Conservation (phyloP, 73 alveolate genomes). For the Tetrahymena malaccensis region DNA sequence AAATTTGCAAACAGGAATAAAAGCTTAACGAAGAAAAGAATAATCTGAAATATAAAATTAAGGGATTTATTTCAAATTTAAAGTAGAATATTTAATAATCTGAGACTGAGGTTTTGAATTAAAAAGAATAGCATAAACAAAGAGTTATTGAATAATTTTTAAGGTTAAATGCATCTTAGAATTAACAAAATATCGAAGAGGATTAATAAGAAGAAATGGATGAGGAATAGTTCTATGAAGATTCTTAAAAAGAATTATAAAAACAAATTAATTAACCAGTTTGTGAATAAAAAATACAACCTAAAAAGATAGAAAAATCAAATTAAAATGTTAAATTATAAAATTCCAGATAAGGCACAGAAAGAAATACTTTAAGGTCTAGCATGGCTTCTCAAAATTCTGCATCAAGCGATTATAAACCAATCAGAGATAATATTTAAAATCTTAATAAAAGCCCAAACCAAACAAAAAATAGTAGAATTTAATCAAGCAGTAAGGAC, state of each 20-base stretch:
- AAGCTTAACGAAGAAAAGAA: neutral
- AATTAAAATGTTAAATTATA: neutral
- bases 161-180: neutral
- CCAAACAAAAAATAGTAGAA: neutral
- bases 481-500: neutral
- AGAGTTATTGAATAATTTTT: neutral
- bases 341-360: neutral
- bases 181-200: neutral
- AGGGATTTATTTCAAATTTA: neutral
- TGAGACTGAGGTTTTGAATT: neutral
- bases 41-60: neutral
- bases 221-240: neutral
- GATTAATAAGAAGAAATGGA: neutral
- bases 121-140: neutral
- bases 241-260: neutral
- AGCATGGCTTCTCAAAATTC: neutral
- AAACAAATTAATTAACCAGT: too few species aligned
- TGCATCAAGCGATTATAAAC: neutral
- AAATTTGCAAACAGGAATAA: neutral
- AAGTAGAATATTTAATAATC: neutral
- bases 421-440: neutral
- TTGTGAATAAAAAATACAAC: neutral
- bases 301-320: neutral
- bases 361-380: neutral
- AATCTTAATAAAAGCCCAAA: neutral